Conservation (phyloP, 1,284 basidiomycete species). For the Farysia itapuensis region DNA sequence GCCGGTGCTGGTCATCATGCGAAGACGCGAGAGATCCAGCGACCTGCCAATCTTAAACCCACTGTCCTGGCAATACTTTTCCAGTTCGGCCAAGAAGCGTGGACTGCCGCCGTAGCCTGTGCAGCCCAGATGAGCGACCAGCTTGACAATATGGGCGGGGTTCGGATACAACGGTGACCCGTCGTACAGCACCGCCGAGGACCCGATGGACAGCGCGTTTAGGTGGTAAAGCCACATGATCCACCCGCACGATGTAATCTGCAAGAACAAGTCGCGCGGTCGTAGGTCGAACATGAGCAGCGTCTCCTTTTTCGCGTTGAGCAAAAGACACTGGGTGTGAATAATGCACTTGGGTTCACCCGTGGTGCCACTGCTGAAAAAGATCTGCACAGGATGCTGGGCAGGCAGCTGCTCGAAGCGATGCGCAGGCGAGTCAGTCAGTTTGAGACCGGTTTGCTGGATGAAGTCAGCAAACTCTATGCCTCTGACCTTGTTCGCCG, state of each 20-base stretch:
- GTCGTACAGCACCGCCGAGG: conserved; percentile 55
- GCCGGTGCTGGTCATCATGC: conserved; percentile 55
- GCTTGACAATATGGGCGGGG: conserved; percentile 34
- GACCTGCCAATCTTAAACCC: conserved; percentile 5
- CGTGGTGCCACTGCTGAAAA: conserved; percentile 60
- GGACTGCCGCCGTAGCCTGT: conserved; percentile 53
- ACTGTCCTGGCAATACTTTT: conserved; percentile 14
- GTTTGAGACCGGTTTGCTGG: conserved; percentile 7
- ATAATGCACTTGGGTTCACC: conserved; percentile 61
- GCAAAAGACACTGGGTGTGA: conserved; percentile 47
- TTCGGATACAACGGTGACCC: conserved; percentile 57
- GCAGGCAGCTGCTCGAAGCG: conserved; percentile 35
- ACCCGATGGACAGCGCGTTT: conserved; percentile 41
- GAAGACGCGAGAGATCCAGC: conserved; percentile 40
- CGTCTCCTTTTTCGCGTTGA: conserved; percentile 34
- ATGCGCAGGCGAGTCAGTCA: conserved; percentile 21
- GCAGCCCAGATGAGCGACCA: conserved; percentile 50
- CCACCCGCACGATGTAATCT: conserved; percentile 56
- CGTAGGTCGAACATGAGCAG: conserved; percentile 36
- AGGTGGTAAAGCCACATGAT: conserved; percentile 58
- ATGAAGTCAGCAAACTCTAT: conserved; percentile 17
- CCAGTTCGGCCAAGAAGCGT: conserved; percentile 38
- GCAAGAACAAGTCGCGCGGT: conserved; percentile 48
- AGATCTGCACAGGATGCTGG: conserved; percentile 55
- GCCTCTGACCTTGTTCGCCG: conserved; percentile 6